These are phyloP conservation scores for Leccinum pallidistipes DNA, from an alignment of 1,284 basidiomycete species.

Conservation along the genomic window DNA sequence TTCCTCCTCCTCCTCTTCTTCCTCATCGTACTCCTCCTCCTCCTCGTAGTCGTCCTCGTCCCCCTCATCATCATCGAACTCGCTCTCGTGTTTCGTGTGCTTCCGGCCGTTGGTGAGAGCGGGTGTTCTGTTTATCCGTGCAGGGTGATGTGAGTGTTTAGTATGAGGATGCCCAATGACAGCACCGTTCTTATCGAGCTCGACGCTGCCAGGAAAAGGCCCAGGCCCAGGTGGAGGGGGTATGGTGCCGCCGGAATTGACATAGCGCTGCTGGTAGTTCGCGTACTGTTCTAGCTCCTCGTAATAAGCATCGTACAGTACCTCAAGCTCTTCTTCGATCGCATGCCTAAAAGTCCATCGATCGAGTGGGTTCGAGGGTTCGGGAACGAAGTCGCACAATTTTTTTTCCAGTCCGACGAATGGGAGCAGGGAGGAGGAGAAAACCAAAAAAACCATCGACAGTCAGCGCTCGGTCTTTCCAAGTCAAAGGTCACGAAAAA, in stretches of 20 bases:
- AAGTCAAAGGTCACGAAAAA: conserved; percentile 25
- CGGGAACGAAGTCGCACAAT: conserved; percentile 12
- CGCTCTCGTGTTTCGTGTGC: conserved; percentile 52
- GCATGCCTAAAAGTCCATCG: conserved; percentile 63
- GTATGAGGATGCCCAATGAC: conserved; percentile 65
- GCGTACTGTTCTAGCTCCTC: conserved; percentile 99
- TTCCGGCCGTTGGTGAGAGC: conserved; percentile 50
- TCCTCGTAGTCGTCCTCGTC: conserved; percentile 60
- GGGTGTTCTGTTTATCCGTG: conserved; percentile 35
- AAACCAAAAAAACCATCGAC: conserved; percentile 23
- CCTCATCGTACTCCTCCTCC: conserved; percentile 11
- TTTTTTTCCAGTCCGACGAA: conserved; percentile 26
- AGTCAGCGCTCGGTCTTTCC: conserved; percentile 40
- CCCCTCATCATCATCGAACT: conserved; percentile 64
- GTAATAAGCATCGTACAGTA: conserved; percentile 99
- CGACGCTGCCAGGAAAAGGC: conserved; percentile 97
- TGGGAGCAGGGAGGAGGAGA: conserved; percentile 18
- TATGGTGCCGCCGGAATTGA: conserved; percentile 80
- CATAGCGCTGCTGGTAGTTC: conserved; percentile 93
- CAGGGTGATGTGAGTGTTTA: conserved; percentile 41
- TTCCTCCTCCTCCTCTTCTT: conserved; percentile 57
- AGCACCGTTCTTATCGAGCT: conserved; percentile 88
- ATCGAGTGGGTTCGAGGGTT: conserved; percentile 22
- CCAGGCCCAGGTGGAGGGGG: conserved; percentile 94
- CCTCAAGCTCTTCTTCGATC: conserved; percentile 98